Evolutionary conservation across 192 early-diverging fungal genomes (phyloP), one percentile per base, ranked within the genome.

Genomic region (Coemansia sp.): DNA sequence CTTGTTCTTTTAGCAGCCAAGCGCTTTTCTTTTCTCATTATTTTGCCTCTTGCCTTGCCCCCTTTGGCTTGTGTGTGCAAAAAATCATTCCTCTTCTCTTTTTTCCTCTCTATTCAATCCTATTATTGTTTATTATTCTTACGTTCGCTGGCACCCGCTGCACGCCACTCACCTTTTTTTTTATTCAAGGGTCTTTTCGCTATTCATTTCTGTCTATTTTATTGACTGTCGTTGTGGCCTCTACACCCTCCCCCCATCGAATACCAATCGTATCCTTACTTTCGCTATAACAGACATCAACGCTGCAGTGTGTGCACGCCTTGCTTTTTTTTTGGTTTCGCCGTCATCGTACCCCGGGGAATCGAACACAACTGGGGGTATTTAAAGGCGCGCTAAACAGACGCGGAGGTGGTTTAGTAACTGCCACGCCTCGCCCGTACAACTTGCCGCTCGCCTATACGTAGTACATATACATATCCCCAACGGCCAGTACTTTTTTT

Each of bases 321-420:
- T 50, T 66, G 25, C 64, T 51, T 53, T 5, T 64, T 34, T 38
- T 39, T 50, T 50, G 25, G 45, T 42, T 50, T 64, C 38, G 60
- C 60, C 15, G 46, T 46, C 50, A 66, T 15, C 63, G 14, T 8
- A 34, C 31, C 63, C 48, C 8, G n/a, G 32, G 23, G 31, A 31
- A 36, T 45, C 64, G 48, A 66, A 45, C 46, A 32, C 19, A 51
- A 25, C 25, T 29, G 50, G 50, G 50, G 50, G 50, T 27, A 53
- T 53, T 53, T 53, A 53, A 53, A 53, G 50, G 50, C 50, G 48
- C 23, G 50, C 50, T 53, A 8, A 53, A 29, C 50, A 53, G 50
- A 53, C 50, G 50, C 10, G 50, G 48, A 25, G 48, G 23, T 53
- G 50, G 50, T 27, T 53, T 53, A 53, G 50, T 53, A 53, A 53